Conservation (phyloP, 768 basidiomycete species). For the Lactifluus pinguis region DNA sequence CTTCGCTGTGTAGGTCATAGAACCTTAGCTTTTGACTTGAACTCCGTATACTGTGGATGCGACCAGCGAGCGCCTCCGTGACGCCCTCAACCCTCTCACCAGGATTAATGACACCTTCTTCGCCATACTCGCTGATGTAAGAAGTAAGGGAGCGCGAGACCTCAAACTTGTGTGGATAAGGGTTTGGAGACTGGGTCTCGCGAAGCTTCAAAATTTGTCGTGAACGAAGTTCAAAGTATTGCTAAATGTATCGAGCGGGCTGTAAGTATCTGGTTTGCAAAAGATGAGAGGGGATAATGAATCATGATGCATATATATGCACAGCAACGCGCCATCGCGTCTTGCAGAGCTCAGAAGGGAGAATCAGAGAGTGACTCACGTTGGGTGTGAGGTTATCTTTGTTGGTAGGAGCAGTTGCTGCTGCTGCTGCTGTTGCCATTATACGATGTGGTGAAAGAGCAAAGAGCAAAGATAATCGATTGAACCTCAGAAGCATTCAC, state of each 20-base stretch:
- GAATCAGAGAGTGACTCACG: slow-evolving; percentile 48
- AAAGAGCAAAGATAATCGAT: neutral
- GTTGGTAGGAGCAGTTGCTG: slow-evolving; percentile 31
- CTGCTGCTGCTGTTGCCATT: slow-evolving; percentile 36
- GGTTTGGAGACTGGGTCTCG: slow-evolving; percentile 78
- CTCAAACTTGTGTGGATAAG: slow-evolving; percentile 99
- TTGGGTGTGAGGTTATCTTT: slow-evolving; percentile 89
- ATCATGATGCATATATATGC: neutral
- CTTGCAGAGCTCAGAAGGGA: too few species aligned
- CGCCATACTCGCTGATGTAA: slow-evolving; percentile 68
- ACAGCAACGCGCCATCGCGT: too few species aligned
- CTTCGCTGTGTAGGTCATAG: slow-evolving; percentile 92
- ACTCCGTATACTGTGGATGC: slow-evolving; percentile 83
- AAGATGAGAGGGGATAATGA: neutral
- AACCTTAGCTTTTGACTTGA: slow-evolving; percentile 81
- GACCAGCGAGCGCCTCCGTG: slow-evolving; percentile 70
- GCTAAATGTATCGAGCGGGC: slow-evolving; percentile 36
- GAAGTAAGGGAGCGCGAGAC: slow-evolving; percentile 66
- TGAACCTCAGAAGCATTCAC: slow-evolving; percentile 22
- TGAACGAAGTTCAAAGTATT: slow-evolving; percentile 94
- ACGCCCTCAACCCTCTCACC: slow-evolving; percentile 55
- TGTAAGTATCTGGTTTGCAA: neutral
- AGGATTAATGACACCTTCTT: slow-evolving; percentile 57
- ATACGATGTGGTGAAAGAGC: neutral
- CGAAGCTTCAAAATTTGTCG: slow-evolving; percentile 81